phyloP scores from a whole-genome alignment of 805 yeast genomes.

The Lachancea nothofagi region DNA sequence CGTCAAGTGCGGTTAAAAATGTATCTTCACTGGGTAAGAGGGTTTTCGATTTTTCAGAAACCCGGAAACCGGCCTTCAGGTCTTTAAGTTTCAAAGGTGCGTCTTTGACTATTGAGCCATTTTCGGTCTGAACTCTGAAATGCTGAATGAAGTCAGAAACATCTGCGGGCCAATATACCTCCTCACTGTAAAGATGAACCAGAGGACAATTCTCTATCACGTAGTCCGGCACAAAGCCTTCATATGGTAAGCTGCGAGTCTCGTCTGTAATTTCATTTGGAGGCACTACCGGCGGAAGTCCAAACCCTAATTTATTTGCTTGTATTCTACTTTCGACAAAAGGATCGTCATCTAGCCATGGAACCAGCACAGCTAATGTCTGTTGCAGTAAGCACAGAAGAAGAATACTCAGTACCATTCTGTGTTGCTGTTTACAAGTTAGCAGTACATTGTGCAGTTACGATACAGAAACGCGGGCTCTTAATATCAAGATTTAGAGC shows the following conservation, averaged over 20 bases:
- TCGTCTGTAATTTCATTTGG: conserved; percentile 25
- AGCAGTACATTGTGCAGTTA: too few species aligned
- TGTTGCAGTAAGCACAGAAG: not conserved
- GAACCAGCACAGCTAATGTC: conserved; percentile 5
- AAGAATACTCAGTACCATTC: not conserved
- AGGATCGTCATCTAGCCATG: conserved; percentile 11
- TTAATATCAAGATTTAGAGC: too few species aligned
- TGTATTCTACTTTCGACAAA: conserved; percentile 2
- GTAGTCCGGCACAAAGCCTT: conserved; percentile 51
- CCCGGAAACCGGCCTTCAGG: conserved; percentile 15
- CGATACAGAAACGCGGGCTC: too few species aligned
- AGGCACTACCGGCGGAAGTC: conserved; percentile 24
- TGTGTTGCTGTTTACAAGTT: too few species aligned
- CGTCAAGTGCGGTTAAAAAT: conserved; percentile 60
- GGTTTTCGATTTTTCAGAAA: conserved; percentile 11
- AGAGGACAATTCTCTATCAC: conserved; percentile 65
- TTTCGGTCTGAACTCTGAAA: conserved; percentile 50
- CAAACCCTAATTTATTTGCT: conserved; percentile 3
- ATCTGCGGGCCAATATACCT: conserved; percentile 78
- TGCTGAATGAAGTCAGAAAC: conserved; percentile 61
- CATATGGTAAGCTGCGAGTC: conserved; percentile 22
- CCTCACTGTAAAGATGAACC: conserved; percentile 86
- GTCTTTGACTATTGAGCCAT: conserved; percentile 39
- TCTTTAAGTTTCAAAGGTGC: conserved; percentile 28
- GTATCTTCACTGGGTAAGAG: conserved; percentile 33